Percentiles rank a stretch among this genome's conserved stretches.
phyloP scores from a whole-genome alignment of 176 grass and related monocot genomes.

The Oryza brachyantha region DNA sequence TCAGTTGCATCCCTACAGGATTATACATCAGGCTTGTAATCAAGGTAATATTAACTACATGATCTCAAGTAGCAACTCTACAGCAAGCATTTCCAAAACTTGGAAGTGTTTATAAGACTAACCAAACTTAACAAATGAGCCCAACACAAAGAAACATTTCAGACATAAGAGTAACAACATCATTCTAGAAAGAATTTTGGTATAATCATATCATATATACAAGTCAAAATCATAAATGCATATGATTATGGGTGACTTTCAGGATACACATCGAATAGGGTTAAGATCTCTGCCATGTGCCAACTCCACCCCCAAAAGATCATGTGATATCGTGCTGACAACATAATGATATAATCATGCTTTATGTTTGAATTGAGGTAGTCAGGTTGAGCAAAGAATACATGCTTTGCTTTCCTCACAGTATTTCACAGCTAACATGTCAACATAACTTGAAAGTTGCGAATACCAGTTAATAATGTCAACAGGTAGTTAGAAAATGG shows the following conservation, averaged over 20 bases:
- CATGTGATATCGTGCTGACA: background rate
- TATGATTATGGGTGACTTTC: no score
- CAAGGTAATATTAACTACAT: background rate
- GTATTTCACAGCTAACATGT: slow-evolving; percentile 12
- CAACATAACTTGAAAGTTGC: background rate
- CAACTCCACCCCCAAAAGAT: background rate
- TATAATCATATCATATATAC: slow-evolving; percentile 21
- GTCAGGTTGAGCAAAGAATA: background rate
- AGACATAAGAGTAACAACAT: slow-evolving; percentile 9
- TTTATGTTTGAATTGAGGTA: background rate
- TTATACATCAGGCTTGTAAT: slow-evolving; percentile 14
- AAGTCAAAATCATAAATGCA: slow-evolving; percentile 1
- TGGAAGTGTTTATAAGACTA: background rate
- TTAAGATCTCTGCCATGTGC: no score
- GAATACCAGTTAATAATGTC: background rate
- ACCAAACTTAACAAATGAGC: background rate
- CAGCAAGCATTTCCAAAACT: background rate
- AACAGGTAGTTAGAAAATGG: background rate
- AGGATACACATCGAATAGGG: no score
- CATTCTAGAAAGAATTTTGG: slow-evolving; percentile 9
- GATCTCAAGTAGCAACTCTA: background rate
- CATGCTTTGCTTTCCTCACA: background rate
- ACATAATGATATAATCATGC: background rate
- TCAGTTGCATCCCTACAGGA: background rate
- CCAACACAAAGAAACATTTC: slow-evolving; percentile 1